Percentiles rank a stretch among this genome's conserved stretches.
phyloP scores from a whole-genome alignment of 768 basidiomycete species.

The Hemileccinum impolitum region DNA sequence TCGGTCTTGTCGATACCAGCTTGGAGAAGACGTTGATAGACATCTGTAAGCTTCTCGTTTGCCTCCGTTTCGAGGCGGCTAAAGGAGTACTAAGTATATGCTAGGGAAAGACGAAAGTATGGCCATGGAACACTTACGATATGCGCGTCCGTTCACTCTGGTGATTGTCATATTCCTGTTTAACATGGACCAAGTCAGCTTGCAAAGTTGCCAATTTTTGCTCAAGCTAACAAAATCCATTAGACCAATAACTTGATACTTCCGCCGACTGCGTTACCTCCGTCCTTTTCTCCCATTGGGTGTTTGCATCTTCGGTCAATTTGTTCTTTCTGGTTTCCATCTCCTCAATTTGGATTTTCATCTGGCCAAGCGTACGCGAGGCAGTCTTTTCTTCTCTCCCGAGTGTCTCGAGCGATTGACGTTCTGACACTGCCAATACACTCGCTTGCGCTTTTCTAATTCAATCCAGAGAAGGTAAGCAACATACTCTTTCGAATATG shows the following conservation, averaged over 20 bases:
- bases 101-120: not conserved
- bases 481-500: not conserved
- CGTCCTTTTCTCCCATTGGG: constrained; percentile 48
- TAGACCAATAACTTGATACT: not conserved
- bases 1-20: constrained; percentile 88
- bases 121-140: constrained; percentile 40
- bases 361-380: constrained; percentile 56
- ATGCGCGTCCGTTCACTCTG: constrained; percentile 81
- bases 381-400: constrained; percentile 79
- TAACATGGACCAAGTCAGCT: constrained; percentile 58
- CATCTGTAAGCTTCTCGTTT: constrained; percentile 84
- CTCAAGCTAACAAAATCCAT: constrained; percentile 43
- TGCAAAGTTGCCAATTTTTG: constrained; percentile 54
- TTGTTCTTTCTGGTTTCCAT: constrained; percentile 55
- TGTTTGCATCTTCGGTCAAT: constrained; percentile 50
- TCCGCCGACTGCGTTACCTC: constrained; percentile 41
- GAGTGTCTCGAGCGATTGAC: constrained; percentile 79
- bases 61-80: constrained; percentile 90
- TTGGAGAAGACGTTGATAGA: constrained; percentile 81
- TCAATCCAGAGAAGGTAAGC: constrained; percentile 3
- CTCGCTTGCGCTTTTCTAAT: constrained; percentile 77
- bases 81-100: not conserved
- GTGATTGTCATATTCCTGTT: constrained; percentile 80
- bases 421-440: constrained; percentile 78
- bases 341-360: constrained; percentile 67